Conservation (phyloP, 2,329 filamentous ascomycete genomes). For the Hirsutella rhossiliensis region DNA sequence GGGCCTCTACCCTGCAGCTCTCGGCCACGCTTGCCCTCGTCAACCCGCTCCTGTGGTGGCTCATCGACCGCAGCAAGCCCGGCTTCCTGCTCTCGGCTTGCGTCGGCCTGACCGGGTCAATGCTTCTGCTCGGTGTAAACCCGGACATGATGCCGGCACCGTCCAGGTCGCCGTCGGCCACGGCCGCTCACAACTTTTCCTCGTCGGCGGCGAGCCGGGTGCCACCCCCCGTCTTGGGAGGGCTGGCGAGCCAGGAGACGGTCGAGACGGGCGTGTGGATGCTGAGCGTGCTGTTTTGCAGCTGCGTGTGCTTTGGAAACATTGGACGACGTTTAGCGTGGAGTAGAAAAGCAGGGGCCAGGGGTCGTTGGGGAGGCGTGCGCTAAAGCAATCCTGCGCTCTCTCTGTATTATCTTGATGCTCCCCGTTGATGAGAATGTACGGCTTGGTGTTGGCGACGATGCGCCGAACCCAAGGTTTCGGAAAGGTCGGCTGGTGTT, state of each 20-base stretch:
- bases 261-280: slow-evolving; percentile 77
- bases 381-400: slow-evolving; percentile 19
- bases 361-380: slow-evolving; percentile 33
- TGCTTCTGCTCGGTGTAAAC: slow-evolving; percentile 60
- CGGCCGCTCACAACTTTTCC: background rate
- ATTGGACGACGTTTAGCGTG: slow-evolving; percentile 72
- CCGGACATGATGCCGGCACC: slow-evolving; percentile 68
- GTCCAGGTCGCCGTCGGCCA: slow-evolving; percentile 21
- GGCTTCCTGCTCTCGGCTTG: slow-evolving; percentile 70
- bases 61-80: slow-evolving; percentile 79
- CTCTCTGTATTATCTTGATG: too few relatives aligned
- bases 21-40: slow-evolving; percentile 80
- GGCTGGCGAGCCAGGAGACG: slow-evolving; percentile 47
- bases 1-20: slow-evolving; percentile 90
- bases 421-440: too few relatives aligned
- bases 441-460: too few relatives aligned
- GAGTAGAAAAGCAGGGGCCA: slow-evolving; percentile 17
- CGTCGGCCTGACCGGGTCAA: slow-evolving; percentile 64
- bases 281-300: slow-evolving; percentile 86
- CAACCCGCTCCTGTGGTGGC: slow-evolving; percentile 91
- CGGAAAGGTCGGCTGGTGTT: too few relatives aligned
- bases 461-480: too few relatives aligned
- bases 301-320: slow-evolving; percentile 90
- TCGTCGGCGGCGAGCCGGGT: background rate
- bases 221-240: slow-evolving; percentile 24